These are phyloP conservation scores for Fragaria ananassa DNA, from an alignment of 306 rosid species.

Conservation along the genomic window DNA sequence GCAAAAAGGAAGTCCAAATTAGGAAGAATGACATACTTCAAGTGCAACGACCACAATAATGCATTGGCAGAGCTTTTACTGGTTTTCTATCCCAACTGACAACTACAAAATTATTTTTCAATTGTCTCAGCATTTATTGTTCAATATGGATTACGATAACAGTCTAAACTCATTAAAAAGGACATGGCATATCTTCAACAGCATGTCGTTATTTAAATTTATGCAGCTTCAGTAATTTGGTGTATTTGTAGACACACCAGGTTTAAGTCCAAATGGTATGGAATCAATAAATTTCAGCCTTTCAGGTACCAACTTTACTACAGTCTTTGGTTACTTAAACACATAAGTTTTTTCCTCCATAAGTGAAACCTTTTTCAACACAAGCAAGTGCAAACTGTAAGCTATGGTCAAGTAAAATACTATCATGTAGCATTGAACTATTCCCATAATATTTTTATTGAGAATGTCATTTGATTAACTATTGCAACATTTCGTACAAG, in stretches of 20 bases:
- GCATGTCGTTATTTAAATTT: not conserved
- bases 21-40: constrained; percentile 21
- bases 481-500: not conserved
- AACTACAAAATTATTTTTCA: not conserved
- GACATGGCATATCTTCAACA: not conserved
- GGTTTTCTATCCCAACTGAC: not conserved
- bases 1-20: constrained; percentile 16
- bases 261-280: not conserved
- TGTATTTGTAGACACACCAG: not conserved
- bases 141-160: not conserved
- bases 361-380: not conserved
- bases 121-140: not conserved
- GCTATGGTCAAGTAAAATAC: not conserved
- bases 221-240: not conserved
- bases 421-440: not conserved
- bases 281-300: not conserved
- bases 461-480: not conserved
- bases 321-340: not conserved
- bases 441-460: not conserved
- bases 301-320: not conserved
- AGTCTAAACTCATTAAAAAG: not conserved
- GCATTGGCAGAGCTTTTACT: constrained; percentile 11
- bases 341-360: not conserved
- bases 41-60: constrained; percentile 15
- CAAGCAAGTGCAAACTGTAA: not conserved